Conservation (phyloP, 2,329 filamentous ascomycete genomes). For the Sporothrix inflata region DNA sequence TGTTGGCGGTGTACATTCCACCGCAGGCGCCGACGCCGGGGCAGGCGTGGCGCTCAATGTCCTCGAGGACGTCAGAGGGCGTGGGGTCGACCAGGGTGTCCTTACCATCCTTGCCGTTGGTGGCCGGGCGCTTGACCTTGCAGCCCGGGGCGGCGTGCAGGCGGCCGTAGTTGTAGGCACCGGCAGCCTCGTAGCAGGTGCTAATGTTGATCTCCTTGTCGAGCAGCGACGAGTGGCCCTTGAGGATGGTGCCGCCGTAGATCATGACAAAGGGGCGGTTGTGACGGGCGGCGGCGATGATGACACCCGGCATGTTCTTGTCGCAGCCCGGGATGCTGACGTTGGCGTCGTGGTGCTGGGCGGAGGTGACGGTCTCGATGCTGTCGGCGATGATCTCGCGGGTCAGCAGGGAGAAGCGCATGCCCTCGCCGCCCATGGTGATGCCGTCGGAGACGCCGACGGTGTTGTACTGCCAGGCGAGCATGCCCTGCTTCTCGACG, state of each 20-base stretch:
- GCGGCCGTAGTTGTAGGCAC: slow-evolving; percentile 77
- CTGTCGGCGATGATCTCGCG: slow-evolving; percentile 93
- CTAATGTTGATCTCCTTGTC: slow-evolving; percentile 83
- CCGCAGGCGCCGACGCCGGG: slow-evolving; percentile 75
- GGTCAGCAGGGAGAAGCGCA: slow-evolving; percentile 90
- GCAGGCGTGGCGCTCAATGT: slow-evolving; percentile 79
- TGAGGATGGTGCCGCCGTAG: slow-evolving; percentile 88
- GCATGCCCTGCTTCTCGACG: slow-evolving; percentile 79
- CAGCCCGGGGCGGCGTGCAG: slow-evolving; percentile 64
- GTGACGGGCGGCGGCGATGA: slow-evolving; percentile 88
- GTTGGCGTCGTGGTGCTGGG: slow-evolving; percentile 90
- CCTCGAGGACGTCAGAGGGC: slow-evolving; percentile 78
- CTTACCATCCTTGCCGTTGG: slow-evolving; percentile 49
- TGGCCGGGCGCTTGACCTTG: slow-evolving; percentile 12
- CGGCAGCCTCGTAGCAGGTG: slow-evolving; percentile 85
- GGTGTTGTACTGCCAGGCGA: slow-evolving; percentile 94
- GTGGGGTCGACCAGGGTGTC: slow-evolving; percentile 58
- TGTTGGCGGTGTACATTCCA: slow-evolving; percentile 91
- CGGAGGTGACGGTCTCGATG: slow-evolving; percentile 90
- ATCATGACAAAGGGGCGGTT: slow-evolving; percentile 95
- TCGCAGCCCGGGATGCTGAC: slow-evolving; percentile 93
- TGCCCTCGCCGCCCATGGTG: slow-evolving; percentile 93
- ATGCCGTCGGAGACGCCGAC: slow-evolving; percentile 88
- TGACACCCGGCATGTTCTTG: slow-evolving; percentile 95
- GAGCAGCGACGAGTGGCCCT: slow-evolving; percentile 78